Evolutionary conservation across 371 early-diverging fungal genomes (phyloP), one percentile per base, ranked within the genome.

Genomic region (Sporodiniella umbellata): DNA sequence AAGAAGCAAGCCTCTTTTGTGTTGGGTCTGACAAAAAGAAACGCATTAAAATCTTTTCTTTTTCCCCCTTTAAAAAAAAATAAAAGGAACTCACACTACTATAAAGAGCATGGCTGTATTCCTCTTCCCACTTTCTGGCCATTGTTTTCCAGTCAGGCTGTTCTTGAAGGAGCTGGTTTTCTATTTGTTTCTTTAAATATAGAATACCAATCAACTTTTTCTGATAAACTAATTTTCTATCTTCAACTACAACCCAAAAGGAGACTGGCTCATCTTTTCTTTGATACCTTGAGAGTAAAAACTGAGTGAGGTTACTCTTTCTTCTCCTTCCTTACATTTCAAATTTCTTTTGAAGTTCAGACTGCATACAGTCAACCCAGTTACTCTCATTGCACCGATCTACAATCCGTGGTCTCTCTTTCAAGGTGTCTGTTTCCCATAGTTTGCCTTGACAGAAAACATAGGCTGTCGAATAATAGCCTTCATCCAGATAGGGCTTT

Each of bases 361-460:
- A 8, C 14, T 54, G 49, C 22, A 45, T 45, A 23, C 44, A 33
- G 18, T 42, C 37, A n/a, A 60, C 19, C 54, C 54, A 60, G 18
- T 60, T 51, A 15, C 25, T 45, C 7, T 59, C 54, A 39, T 50
- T 45, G 33, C 59, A 59, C 15, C 38, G 7, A 10, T 26, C 59
- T 49, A 45, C 4, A 4, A 44, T 44, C 2, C 22, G 31, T 3
- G 79, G 78, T 15, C 53, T 46, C 37, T 54, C 53, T 48, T 68
- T 70, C 7, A 79, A 55, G n/a, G 75, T 73, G 43, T 79, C 79
- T 17, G 78, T 48, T 44, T 79, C 79, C 72, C 70, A 75, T 45
- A 75, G 33, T 45, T 55, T 46, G 3, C 79, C 78, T 44, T 66
- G 55, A 8, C 44, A 30, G 12, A 54, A 50, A 1, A 79, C 56